phyloP scores from a whole-genome alignment of 2,329 filamentous ascomycete genomes.

The Colletotrichum horii region DNA sequence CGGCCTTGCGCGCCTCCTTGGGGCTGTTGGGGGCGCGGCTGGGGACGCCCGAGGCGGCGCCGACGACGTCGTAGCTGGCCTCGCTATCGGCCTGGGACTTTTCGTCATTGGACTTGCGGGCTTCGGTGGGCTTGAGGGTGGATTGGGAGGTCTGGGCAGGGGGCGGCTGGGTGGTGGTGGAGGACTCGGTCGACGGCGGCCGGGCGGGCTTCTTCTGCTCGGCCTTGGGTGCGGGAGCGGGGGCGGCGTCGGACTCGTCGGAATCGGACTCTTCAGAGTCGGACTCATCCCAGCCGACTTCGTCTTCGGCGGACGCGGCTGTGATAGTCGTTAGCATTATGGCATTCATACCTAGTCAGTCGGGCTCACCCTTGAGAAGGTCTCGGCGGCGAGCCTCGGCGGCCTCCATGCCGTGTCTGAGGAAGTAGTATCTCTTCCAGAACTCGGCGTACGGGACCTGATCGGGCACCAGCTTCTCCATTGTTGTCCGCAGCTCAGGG shows the following conservation, averaged over 20 bases:
- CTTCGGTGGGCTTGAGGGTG: conserved; percentile 66
- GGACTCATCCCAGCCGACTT: conserved; percentile 71
- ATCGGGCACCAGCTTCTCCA: conserved; percentile 97
- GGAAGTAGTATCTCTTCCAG: conserved; percentile 95
- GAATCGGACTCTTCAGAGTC: conserved; percentile 36
- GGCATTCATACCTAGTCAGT: not conserved
- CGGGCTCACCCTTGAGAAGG: conserved; percentile 79
- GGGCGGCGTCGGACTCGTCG: conserved; percentile 23
- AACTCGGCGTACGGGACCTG: conserved; percentile 88
- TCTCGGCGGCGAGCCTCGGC: conserved; percentile 90
- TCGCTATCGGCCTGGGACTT: conserved; percentile 93
- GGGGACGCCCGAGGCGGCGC: conserved; percentile 74
- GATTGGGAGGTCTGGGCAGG: conserved; percentile 34
- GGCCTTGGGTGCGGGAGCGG: conserved; percentile 35
- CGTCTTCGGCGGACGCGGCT: conserved; percentile 75
- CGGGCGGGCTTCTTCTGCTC: conserved; percentile 33
- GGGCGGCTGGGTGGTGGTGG: conserved; percentile 62
- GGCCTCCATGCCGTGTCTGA: conserved; percentile 89
- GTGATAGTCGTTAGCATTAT: conserved; percentile 23
- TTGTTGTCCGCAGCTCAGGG: conserved; percentile 81
- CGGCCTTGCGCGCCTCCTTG: conserved; percentile 58
- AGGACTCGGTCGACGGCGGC: conserved; percentile 59
- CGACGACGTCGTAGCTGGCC: conserved; percentile 93
- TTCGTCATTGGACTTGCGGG: conserved; percentile 82
- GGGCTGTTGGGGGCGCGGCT: conserved; percentile 78